Percentiles rank a stretch among this genome's conserved stretches.
phyloP scores from a whole-genome alignment of 352 stramenopile genomes.

The Globisporangium yorkense region DNA sequence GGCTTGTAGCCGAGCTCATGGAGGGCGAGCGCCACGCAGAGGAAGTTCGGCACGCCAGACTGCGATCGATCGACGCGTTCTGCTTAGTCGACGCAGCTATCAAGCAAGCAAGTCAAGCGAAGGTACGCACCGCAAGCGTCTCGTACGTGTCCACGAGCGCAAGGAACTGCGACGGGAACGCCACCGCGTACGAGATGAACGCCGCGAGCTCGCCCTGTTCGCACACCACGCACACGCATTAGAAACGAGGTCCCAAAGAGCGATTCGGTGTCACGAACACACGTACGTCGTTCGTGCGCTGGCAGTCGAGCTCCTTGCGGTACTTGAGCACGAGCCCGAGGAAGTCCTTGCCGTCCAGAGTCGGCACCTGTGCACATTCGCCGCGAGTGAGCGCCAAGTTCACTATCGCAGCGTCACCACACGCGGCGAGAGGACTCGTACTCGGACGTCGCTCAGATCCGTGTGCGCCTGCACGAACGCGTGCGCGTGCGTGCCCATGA shows the following conservation, averaged over 20 bases:
- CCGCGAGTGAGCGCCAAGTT: background rate
- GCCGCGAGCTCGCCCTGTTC: conserved; percentile 95
- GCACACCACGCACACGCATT: conserved; percentile 10
- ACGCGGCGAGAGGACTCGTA: background rate
- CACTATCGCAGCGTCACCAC: too few species aligned
- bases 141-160: conserved; percentile 99
- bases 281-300: conserved; percentile 76
- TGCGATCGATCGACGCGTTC: conserved; percentile 11
- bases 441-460: conserved; percentile 89
- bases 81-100: background rate
- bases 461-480: conserved; percentile 96
- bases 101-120: background rate
- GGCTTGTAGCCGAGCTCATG: conserved; percentile 88
- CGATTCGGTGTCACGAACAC: background rate
- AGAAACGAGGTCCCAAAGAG: background rate
- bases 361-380: conserved; percentile 18
- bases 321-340: conserved; percentile 81
- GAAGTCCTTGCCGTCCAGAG: conserved; percentile 71
- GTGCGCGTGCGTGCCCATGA: conserved; percentile 98
- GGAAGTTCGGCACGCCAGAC: conserved; percentile 96
- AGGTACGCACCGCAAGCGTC: conserved; percentile 79
- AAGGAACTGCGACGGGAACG: conserved; percentile 96
- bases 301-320: conserved; percentile 56
- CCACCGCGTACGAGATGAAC: conserved; percentile 96
- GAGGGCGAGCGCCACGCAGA: conserved; percentile 93